These are phyloP conservation scores for Rhynchospora pubera DNA, from an alignment of 176 grass and related monocot species.

Conservation along the genomic window DNA sequence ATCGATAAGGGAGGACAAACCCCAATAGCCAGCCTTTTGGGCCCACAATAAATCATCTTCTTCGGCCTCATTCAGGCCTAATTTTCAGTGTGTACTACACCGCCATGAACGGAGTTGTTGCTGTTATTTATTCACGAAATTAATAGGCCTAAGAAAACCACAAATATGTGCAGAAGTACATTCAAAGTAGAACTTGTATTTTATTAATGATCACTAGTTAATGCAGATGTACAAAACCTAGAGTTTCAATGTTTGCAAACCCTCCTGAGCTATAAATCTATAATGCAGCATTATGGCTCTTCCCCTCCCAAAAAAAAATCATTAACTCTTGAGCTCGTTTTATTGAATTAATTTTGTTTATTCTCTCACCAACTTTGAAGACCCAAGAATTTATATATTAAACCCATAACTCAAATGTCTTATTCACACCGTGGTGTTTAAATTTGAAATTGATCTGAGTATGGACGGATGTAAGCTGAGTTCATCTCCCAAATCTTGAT, in stretches of 20 bases:
- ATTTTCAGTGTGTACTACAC: too few species aligned
- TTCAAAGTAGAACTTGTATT: neutral
- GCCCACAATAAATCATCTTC: too few species aligned
- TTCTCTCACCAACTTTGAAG: neutral
- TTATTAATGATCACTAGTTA: neutral
- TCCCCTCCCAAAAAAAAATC: neutral
- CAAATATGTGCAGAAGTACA: too few species aligned
- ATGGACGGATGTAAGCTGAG: slow-evolving; percentile 53
- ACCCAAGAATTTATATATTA: neutral
- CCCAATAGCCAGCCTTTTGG: too few species aligned
- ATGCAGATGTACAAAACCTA: neutral
- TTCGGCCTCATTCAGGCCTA: too few species aligned
- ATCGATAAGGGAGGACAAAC: too few species aligned
- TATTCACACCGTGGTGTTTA: neutral
- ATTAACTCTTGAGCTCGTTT: neutral
- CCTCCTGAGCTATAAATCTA: too few species aligned
- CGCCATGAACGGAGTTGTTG: too few species aligned
- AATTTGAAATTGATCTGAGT: neutral
- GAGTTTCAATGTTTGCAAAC: neutral
- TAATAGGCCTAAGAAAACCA: too few species aligned
- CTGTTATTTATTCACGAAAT: too few species aligned
- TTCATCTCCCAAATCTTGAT: slow-evolving; percentile 80
- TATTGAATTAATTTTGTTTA: neutral
- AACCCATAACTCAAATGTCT: neutral
- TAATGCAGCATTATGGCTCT: too few species aligned